A percentile compares a stretch with the other conserved stretches of the same genome.
Evolutionary conservation across 805 yeast species (phyloP).

Genomic region (Spathaspora hagerdaliae): DNA sequence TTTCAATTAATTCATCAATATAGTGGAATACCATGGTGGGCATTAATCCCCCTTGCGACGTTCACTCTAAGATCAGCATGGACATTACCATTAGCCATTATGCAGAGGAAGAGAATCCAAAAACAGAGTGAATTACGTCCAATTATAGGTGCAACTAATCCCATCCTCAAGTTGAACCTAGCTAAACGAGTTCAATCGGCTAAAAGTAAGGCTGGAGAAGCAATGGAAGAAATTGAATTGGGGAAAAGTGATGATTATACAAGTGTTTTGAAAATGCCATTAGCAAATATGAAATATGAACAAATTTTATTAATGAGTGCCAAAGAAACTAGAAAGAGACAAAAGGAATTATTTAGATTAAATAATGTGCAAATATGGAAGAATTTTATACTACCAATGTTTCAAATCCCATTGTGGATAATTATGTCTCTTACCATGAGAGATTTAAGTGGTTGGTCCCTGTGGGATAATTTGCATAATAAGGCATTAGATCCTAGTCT

Average conservation of each 20-base stretch:
- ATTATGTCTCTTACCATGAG: conserved; percentile 73
- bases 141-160: conserved; percentile 67
- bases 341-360: conserved; percentile 62
- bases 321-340: conserved; percentile 75
- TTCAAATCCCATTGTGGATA: conserved; percentile 88
- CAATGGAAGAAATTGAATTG: conserved; percentile 13
- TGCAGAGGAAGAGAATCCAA: conserved; percentile 64
- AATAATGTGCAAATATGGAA: conserved; percentile 79
- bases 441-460: conserved; percentile 66
- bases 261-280: conserved; percentile 21
- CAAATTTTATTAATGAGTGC: conserved; percentile 71
- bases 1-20: conserved; percentile 47
- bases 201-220: conserved; percentile 14
- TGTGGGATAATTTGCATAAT: conserved; percentile 38
- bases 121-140: conserved; percentile 73
- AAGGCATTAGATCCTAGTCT: conserved; percentile 49
- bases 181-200: conserved; percentile 46
- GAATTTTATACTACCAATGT: conserved; percentile 65
- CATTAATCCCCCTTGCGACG: conserved; percentile 71
- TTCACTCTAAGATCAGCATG: conserved; percentile 57
- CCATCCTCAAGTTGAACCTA: conserved; percentile 59
- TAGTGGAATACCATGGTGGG: conserved; percentile 81
- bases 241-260: conserved; percentile 4
- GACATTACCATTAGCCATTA: conserved; percentile 75
- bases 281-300: conserved; percentile 58